A percentile compares a stretch with the other conserved stretches of the same genome.
Evolutionary conservation across 2,329 filamentous ascomycete species (phyloP).

Genomic region (Colletotrichum incanum): DNA sequence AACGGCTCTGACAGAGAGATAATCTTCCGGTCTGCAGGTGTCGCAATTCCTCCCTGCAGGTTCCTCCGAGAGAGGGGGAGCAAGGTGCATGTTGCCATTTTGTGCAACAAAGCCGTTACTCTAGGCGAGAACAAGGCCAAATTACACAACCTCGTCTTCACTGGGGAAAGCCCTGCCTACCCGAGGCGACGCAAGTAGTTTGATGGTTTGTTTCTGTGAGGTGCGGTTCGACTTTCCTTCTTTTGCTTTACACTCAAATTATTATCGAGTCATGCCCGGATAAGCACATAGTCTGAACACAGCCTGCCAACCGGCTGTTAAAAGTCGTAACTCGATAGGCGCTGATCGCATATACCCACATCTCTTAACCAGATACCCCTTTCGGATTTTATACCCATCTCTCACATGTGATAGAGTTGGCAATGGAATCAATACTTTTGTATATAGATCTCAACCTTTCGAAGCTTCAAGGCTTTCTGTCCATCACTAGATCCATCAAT

Average conservation of each 20-base stretch:
- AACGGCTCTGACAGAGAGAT: slow-evolving; percentile 2
- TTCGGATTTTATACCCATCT: neutral
- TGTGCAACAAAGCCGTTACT: neutral
- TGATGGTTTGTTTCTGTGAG: too few species aligned
- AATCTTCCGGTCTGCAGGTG: slow-evolving; percentile 4
- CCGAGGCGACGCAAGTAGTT: neutral
- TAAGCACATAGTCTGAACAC: neutral
- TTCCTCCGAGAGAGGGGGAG: too few species aligned
- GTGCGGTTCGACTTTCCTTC: neutral
- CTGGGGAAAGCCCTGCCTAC: neutral
- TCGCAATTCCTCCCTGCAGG: neutral
- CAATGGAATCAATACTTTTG: slow-evolving; percentile 15
- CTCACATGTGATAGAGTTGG: neutral
- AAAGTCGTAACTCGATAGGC: neutral
- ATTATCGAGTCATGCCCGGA: neutral
- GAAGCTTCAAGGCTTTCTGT: slow-evolving; percentile 14
- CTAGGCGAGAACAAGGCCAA: neutral
- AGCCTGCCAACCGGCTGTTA: neutral
- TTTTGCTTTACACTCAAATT: neutral
- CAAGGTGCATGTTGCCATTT: neutral
- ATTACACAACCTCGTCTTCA: neutral
- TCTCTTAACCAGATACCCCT: neutral
- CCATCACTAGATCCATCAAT: slow-evolving; percentile 5
- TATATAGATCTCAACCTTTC: neutral
- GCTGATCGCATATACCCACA: neutral